phyloP scores from a whole-genome alignment of 176 grass and related monocot genomes.

The Echinochloa phyllopogon region DNA sequence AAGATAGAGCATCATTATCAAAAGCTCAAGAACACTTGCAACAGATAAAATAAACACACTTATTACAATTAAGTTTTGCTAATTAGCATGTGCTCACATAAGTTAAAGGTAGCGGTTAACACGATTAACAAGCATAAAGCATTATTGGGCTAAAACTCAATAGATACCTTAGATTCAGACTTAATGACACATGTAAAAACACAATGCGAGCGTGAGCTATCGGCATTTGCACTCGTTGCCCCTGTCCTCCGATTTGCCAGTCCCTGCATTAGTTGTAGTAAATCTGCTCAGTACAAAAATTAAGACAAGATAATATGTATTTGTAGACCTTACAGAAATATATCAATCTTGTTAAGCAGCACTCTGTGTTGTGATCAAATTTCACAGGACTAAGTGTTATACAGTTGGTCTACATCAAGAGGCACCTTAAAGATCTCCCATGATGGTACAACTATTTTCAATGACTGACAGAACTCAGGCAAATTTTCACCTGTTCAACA shows the following conservation, averaged over 20 bases:
- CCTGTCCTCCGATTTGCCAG: slow-evolving; percentile 83
- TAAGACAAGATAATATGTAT: slow-evolving; percentile 1
- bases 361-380: not conserved
- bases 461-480: not conserved
- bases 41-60: slow-evolving; percentile 1
- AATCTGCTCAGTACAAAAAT: slow-evolving; percentile 15
- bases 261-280: slow-evolving; percentile 60
- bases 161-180: slow-evolving; percentile 80
- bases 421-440: not conserved
- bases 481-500: slow-evolving; percentile 1
- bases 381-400: slow-evolving; percentile 25
- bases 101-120: not conserved
- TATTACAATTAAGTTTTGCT: not conserved
- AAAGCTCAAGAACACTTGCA: not conserved
- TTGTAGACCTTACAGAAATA: slow-evolving; percentile 6
- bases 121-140: slow-evolving; percentile 18
- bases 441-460: not conserved
- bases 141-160: not conserved
- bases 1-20: not conserved
- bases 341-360: slow-evolving; percentile 8
- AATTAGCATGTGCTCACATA: slow-evolving; percentile 1
- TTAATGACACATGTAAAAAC: slow-evolving; percentile 96
- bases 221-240: slow-evolving; percentile 84
- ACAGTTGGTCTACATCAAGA: slow-evolving; percentile 13
- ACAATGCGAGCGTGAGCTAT: slow-evolving; percentile 97